Evolutionary conservation across 2,329 filamentous ascomycete species (phyloP).

Genomic region (Epichloe amarillans): DNA sequence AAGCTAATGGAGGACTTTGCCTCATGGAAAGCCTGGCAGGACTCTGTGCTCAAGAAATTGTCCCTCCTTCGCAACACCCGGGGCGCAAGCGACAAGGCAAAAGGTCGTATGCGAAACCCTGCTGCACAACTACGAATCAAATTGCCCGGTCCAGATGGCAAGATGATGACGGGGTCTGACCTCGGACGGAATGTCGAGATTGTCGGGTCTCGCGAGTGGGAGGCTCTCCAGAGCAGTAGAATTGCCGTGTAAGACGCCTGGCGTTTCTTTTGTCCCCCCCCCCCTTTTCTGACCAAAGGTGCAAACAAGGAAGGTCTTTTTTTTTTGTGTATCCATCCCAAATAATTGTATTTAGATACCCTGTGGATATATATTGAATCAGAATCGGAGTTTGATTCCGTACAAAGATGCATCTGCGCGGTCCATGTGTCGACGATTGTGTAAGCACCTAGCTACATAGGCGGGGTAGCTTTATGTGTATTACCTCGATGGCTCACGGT

Average conservation of each 20-base stretch:
- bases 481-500: too few species aligned
- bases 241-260: conserved; percentile 14
- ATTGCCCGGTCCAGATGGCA: conserved; percentile 33
- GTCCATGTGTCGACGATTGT: background rate
- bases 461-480: too few species aligned
- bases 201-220: conserved; percentile 42
- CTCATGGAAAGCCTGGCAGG: conserved; percentile 45
- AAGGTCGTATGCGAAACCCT: conserved; percentile 14
- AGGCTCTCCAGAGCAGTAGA: conserved; percentile 34
- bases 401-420: background rate
- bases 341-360: conserved; percentile 1
- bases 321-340: background rate
- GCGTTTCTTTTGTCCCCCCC: background rate
- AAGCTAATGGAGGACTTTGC: conserved; percentile 53
- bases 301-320: too few species aligned
- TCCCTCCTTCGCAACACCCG: conserved; percentile 21
- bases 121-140: conserved; percentile 38
- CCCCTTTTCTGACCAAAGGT: background rate
- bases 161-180: conserved; percentile 22
- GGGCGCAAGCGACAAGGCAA: conserved; percentile 8
- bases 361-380: background rate
- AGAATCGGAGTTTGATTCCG: background rate
- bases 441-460: background rate
- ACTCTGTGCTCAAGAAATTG: conserved; percentile 40
- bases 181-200: conserved; percentile 30